phyloP scores from a whole-genome alignment of 2,329 filamentous ascomycete species.

The Aphanocladium album region DNA sequence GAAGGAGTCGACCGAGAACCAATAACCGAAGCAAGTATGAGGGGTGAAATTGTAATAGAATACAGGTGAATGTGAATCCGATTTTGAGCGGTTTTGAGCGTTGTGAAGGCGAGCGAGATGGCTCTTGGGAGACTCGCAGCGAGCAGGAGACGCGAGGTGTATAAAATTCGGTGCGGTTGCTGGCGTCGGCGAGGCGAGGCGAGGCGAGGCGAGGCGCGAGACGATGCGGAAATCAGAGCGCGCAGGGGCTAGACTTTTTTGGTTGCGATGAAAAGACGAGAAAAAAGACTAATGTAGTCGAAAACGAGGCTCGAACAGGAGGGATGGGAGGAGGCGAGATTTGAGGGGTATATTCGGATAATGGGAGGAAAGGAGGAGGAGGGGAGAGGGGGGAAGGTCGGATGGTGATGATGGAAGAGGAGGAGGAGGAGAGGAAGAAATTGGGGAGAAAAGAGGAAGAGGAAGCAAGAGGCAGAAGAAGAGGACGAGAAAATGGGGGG shows the following conservation, averaged over 20 bases:
- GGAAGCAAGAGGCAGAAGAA: constrained; percentile 25
- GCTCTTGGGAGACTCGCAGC: not conserved
- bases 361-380: constrained; percentile 15
- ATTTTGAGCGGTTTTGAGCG: not conserved
- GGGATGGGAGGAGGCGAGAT: constrained; percentile 25
- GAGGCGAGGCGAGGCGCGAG: not conserved
- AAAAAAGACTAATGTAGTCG: constrained; percentile 18
- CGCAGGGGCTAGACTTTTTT: not conserved
- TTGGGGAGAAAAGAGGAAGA: constrained; percentile 26
- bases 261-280: constrained; percentile 24
- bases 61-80: constrained; percentile 14
- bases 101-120: not conserved
- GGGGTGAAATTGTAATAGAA: constrained; percentile 1
- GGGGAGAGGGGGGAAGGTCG: constrained; percentile 27
- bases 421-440: constrained; percentile 29
- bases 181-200: not conserved
- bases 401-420: constrained; percentile 25
- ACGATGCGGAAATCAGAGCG: not conserved
- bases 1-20: not conserved
- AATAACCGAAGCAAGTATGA: not conserved
- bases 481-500: constrained; percentile 25
- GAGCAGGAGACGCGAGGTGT: not conserved
- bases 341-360: no score
- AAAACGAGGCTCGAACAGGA: constrained; percentile 15
- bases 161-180: not conserved